phyloP scores from a whole-genome alignment of 805 yeast species.

The Yarrowia sp. region DNA sequence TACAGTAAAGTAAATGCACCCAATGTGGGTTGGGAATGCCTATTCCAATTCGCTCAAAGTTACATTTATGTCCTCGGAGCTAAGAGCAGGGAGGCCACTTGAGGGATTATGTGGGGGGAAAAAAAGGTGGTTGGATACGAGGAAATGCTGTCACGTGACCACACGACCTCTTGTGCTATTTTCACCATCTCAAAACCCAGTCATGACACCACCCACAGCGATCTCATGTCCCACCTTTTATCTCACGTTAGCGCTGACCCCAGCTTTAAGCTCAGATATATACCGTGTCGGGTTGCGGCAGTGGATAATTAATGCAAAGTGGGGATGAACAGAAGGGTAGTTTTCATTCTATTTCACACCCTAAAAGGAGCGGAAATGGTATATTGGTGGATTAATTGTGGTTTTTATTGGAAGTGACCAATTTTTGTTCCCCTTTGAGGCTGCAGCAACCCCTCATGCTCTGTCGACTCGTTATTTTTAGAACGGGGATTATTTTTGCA shows the following conservation, averaged over 20 bases:
- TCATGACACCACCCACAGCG: too few species aligned
- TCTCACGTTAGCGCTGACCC: neutral
- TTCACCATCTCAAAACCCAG: too few species aligned
- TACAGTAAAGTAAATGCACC: slow-evolving; percentile 15
- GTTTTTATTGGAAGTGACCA: too few species aligned
- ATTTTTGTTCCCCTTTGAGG: too few species aligned
- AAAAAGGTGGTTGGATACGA: neutral
- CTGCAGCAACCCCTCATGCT: too few species aligned
- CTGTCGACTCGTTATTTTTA: too few species aligned
- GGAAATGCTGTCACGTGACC: neutral
- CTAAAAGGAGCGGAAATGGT: too few species aligned
- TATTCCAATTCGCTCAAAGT: slow-evolving; percentile 34
- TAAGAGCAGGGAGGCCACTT: neutral
- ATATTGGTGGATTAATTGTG: too few species aligned
- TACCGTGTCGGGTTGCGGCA: slow-evolving; percentile 31
- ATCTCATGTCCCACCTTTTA: too few species aligned
- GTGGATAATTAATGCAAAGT: slow-evolving; percentile 23
- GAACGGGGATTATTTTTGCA: neutral
- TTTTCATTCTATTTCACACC: too few species aligned
- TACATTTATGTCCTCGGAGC: slow-evolving; percentile 34
- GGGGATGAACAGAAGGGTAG: neutral
- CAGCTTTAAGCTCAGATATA: slow-evolving; percentile 27
- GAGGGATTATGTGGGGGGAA: slow-evolving; percentile 3
- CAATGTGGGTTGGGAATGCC: slow-evolving; percentile 24
- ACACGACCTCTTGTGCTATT: too few species aligned